These are phyloP conservation scores for Fusarium agapanthi DNA, from an alignment of 2,329 filamentous ascomycete genomes.

Conservation along the genomic window DNA sequence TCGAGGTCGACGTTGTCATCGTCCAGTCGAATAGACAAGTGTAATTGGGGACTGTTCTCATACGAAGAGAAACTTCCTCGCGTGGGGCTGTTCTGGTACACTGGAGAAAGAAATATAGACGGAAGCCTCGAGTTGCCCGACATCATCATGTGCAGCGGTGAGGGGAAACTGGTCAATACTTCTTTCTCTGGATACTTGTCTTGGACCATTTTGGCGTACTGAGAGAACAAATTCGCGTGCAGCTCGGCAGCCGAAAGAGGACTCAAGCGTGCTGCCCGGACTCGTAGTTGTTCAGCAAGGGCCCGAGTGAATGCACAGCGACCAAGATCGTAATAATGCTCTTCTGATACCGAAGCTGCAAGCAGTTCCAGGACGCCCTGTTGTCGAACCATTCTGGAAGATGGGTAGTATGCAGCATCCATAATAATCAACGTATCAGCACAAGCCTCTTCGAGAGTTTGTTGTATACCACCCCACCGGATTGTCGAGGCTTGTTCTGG, in stretches of 20 bases:
- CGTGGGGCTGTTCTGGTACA: slow-evolving; percentile 53
- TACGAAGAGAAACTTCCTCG: slow-evolving; percentile 51
- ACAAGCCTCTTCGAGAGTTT: slow-evolving; percentile 63
- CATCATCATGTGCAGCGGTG: slow-evolving; percentile 65
- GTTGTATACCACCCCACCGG: slow-evolving; percentile 65
- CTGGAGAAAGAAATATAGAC: slow-evolving; percentile 64
- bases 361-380: slow-evolving; percentile 65
- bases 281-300: slow-evolving; percentile 59
- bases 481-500: slow-evolving; percentile 57
- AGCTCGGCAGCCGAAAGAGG: slow-evolving; percentile 62
- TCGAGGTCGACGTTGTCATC: slow-evolving; percentile 63
- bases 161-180: slow-evolving; percentile 58
- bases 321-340: slow-evolving; percentile 57
- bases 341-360: slow-evolving; percentile 63
- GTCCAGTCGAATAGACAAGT: slow-evolving; percentile 59
- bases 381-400: slow-evolving; percentile 60
- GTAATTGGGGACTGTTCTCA: slow-evolving; percentile 58
- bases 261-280: slow-evolving; percentile 54
- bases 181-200: slow-evolving; percentile 60
- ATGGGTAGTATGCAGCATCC: slow-evolving; percentile 67
- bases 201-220: slow-evolving; percentile 61
- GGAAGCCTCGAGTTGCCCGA: slow-evolving; percentile 62
- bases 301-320: slow-evolving; percentile 62
- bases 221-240: slow-evolving; percentile 61
- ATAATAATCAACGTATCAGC: slow-evolving; percentile 66